phyloP scores from a whole-genome alignment of 2,329 filamentous ascomycete species.

The Aureobasidium leucospermi region DNA sequence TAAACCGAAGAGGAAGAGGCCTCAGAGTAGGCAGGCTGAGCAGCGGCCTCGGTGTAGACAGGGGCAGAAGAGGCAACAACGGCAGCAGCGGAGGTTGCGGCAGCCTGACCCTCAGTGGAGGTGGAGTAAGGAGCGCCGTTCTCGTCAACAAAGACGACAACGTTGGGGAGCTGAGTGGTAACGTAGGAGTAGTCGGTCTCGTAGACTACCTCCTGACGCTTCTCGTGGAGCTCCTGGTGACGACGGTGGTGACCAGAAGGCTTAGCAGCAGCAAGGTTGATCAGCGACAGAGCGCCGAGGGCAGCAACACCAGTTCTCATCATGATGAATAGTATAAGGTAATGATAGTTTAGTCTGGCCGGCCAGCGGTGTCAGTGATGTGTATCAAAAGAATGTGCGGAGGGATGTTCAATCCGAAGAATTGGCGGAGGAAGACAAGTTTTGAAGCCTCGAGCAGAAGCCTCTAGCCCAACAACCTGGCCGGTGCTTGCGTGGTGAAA shows the following conservation, averaged over 20 bases:
- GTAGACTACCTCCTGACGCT: slow-evolving; percentile 29
- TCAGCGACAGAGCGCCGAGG: slow-evolving; percentile 15
- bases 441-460: slow-evolving; percentile 6
- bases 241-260: slow-evolving; percentile 25
- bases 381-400: slow-evolving; percentile 9
- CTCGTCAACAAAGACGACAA: slow-evolving; percentile 54
- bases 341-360: slow-evolving; percentile 8
- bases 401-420: background rate
- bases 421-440: slow-evolving; percentile 2
- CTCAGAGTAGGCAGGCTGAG: slow-evolving; percentile 17
- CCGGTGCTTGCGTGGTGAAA: background rate
- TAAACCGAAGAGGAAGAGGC: slow-evolving; percentile 13
- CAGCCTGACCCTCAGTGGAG: slow-evolving; percentile 8
- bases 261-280: slow-evolving; percentile 34
- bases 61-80: slow-evolving; percentile 7
- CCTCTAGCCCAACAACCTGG: background rate
- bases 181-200: slow-evolving; percentile 26
- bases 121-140: slow-evolving; percentile 44
- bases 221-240: slow-evolving; percentile 30
- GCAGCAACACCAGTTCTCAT: slow-evolving; percentile 15
- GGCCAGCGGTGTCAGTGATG: slow-evolving; percentile 14
- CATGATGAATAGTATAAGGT: slow-evolving; percentile 6
- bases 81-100: slow-evolving; percentile 16
- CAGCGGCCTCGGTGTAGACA: slow-evolving; percentile 16
- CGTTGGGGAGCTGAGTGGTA: slow-evolving; percentile 41